Base-by-base conservation (phyloP, 768 basidiomycete species). In the Phallus indusiatus region DNA sequence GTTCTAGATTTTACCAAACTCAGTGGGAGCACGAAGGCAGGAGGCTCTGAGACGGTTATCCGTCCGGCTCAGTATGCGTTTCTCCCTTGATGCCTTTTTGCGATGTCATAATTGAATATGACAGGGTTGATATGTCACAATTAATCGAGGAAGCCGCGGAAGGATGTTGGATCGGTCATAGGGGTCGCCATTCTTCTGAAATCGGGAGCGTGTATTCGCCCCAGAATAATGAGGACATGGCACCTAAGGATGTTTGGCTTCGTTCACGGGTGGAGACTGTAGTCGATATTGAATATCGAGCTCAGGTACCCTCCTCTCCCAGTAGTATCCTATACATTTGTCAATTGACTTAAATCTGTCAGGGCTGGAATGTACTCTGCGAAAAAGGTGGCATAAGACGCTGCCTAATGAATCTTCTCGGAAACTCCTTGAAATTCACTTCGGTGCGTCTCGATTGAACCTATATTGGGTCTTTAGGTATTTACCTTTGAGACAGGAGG, bases 1-100 rank as follows among this genome's bases (percentile, higher is more conserved):
- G 94, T 97, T 5, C 75, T 97, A 24, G 94, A 97, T 69, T 97
- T 94, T 67, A 95, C 93, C 33, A 97, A 97, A 67, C 78, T 95
- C 21, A 93, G 90, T 61, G 93, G 92, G 20, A 90, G 87, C 65
- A 77, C 83, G 50, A 90, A 89, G 68, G 78, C 83, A 1, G 89
- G 87, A 24, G 86, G 86, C 46, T 81, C 86, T 8, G 84, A 90
- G 67, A 88, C 86, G 62, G 81, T 84, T 47, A 90, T 92, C 61
- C 75, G 80, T 18, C 80, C 81, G 9, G 79, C 81, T 60, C 80
- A 76, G 89, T 87, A 55, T 61, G 83, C 18, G 35, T 46, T 9
- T 35, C 47, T 12, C 18, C 16, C 36, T 33, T 50, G 18, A 21
- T 28, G 2, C 28, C 28, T 28, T 28, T 28, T 28, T 28, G 36